phyloP scores from a whole-genome alignment of 345 rosid species.

The Punica granatum region DNA sequence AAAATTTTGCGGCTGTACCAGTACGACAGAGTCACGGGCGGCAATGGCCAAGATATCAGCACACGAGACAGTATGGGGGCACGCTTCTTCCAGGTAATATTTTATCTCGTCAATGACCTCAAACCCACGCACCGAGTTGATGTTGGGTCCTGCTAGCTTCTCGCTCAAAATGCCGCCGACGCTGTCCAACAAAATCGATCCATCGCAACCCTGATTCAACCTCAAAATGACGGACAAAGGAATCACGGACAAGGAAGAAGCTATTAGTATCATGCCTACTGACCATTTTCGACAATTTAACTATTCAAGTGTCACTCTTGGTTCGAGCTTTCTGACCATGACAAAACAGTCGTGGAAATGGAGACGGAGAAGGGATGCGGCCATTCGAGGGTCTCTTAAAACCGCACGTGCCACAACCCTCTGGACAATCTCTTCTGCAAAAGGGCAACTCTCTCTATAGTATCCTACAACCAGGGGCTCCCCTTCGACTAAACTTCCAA shows the following conservation, averaged over 20 bases:
- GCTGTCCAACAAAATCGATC: slow-evolving; percentile 55
- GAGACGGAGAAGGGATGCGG: slow-evolving; percentile 72
- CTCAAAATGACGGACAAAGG: background rate
- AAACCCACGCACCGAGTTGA: slow-evolving; percentile 60
- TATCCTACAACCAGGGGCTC: slow-evolving; percentile 38
- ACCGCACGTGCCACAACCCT: slow-evolving; percentile 47
- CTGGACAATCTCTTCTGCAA: slow-evolving; percentile 57
- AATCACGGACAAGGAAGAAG: background rate
- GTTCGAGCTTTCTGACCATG: slow-evolving; percentile 30
- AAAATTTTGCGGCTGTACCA: slow-evolving; percentile 16
- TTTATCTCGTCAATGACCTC: slow-evolving; percentile 69
- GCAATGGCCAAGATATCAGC: slow-evolving; percentile 68
- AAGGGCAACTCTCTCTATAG: slow-evolving; percentile 72
- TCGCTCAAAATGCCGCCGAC: slow-evolving; percentile 55
- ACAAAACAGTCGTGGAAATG: slow-evolving; percentile 90
- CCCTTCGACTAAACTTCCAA: slow-evolving; percentile 11
- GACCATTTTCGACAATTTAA: background rate
- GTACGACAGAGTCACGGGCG: slow-evolving; percentile 66
- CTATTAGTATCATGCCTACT: background rate
- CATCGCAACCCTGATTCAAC: slow-evolving; percentile 60
- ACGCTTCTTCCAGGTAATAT: slow-evolving; percentile 58
- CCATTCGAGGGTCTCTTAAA: slow-evolving; percentile 64
- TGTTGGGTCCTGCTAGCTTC: slow-evolving; percentile 62
- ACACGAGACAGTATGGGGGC: slow-evolving; percentile 70
- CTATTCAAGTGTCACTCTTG: background rate